Conservation (phyloP, 768 basidiomycete genomes). For the Pleurotus pulmonarius region DNA sequence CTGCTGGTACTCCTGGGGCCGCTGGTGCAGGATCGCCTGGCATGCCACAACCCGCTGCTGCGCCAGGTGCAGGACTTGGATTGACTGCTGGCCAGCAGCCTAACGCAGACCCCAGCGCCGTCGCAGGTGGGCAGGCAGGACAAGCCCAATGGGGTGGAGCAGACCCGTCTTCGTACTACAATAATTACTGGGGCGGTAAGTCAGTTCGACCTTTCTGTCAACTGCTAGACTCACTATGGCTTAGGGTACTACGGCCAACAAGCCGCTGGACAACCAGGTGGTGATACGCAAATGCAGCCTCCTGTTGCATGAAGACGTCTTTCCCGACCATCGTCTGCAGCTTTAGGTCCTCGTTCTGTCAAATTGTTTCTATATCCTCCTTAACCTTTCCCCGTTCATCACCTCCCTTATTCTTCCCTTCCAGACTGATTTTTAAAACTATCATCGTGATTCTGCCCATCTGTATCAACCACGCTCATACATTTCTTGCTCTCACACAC, state of each 20-base stretch:
- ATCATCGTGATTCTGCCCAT: neutral
- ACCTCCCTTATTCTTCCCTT: neutral
- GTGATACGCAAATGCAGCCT: constrained; percentile 50
- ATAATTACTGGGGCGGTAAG: constrained; percentile 83
- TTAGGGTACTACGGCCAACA: constrained; percentile 83
- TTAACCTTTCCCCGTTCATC: neutral
- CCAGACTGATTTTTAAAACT: neutral
- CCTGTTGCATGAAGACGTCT: constrained; percentile 2
- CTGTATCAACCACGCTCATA: neutral
- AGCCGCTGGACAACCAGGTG: constrained; percentile 50
- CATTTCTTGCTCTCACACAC: neutral
- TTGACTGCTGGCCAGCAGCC: constrained; percentile 56
- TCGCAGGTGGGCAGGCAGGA: constrained; percentile 51
- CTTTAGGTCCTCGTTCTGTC: constrained; percentile 11
- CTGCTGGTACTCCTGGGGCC: constrained; percentile 42
- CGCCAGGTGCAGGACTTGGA: constrained; percentile 51
- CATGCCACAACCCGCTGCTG: constrained; percentile 54
- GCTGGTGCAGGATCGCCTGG: constrained; percentile 50
- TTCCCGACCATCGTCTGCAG: constrained; percentile 6
- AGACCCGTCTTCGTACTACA: constrained; percentile 74
- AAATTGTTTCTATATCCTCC: constrained; percentile 14
- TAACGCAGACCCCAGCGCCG: constrained; percentile 50
- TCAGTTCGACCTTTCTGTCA: constrained; percentile 8
- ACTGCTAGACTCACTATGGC: neutral
- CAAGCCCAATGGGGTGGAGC: constrained; percentile 77